Percentiles rank a stretch among this genome's conserved stretches.
These are phyloP conservation scores for Trichoderma citrinoviride DNA, from an alignment of 2,329 filamentous ascomycete species.

Conservation along the genomic window DNA sequence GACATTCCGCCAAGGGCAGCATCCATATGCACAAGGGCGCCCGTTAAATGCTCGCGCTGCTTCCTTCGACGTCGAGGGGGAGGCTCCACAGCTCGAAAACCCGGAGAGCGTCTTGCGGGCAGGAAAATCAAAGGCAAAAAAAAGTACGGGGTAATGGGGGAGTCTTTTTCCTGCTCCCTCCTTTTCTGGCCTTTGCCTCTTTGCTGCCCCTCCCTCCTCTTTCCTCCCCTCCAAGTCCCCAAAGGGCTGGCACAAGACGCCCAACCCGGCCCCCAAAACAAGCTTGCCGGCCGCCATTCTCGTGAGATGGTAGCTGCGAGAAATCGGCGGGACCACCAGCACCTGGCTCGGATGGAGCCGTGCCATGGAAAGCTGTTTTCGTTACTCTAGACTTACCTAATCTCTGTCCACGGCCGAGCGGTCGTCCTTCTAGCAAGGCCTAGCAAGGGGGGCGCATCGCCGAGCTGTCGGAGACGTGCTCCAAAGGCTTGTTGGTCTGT, in stretches of 20 bases:
- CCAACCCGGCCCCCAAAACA: slow-evolving; percentile 12
- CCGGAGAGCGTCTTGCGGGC: slow-evolving; percentile 6
- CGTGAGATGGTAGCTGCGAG: slow-evolving; percentile 7
- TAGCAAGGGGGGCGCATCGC: slow-evolving; percentile 16
- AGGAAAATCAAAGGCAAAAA: no score
- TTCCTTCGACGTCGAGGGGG: slow-evolving; percentile 11
- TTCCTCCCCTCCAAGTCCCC: not conserved
- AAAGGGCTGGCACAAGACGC: slow-evolving; percentile 7
- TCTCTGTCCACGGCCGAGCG: slow-evolving; percentile 4
- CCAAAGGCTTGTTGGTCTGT: slow-evolving; percentile 1
- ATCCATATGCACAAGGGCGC: slow-evolving; percentile 18
- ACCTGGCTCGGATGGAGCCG: slow-evolving; percentile 20
- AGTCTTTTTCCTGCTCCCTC: not conserved
- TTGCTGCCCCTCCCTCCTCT: not conserved
- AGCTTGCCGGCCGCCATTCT: slow-evolving; percentile 8
- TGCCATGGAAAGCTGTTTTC: slow-evolving; percentile 13
- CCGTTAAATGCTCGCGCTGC: slow-evolving; percentile 17
- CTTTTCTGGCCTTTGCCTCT: not conserved
- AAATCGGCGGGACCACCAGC: slow-evolving; percentile 6
- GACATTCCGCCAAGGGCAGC: slow-evolving; percentile 13
- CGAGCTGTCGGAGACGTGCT: slow-evolving; percentile 14
- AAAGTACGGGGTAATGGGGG: slow-evolving; percentile 13
- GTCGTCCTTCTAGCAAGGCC: slow-evolving; percentile 2
- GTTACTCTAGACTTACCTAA: slow-evolving; percentile 25
- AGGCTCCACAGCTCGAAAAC: slow-evolving; percentile 18